Base-by-base conservation (phyloP, 768 basidiomycete genomes). In the Myochromella boudieri region DNA sequence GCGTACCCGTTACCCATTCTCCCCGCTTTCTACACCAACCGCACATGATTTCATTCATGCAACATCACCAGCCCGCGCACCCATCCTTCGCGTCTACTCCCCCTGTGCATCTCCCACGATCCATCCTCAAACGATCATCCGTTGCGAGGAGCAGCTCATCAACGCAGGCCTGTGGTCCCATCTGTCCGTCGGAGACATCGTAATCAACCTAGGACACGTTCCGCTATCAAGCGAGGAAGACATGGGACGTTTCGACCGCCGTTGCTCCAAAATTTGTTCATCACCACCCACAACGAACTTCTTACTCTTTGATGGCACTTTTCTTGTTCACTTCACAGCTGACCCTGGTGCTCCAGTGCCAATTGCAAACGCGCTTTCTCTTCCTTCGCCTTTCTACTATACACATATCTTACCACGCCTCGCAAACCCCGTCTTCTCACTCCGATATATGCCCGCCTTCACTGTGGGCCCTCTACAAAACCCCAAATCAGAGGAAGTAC, bases 131-230 rank as follows among this genome's bases (percentile, higher is more conserved):
- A 73, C 73, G 37, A 66, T 88, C 34, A 59, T 72, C 8, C 68
- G 69, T 9, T 91, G 87, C 60, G 84, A 88, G 57, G 74, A 80
- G 25, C 86, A 90, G 59, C 73, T 92, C 4, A 66, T 78, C n/a
- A 70, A 75, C 1, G 74, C 78, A 1, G 85, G 80, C 0, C 73
- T 92, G 4, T 91, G 88, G 87, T 66, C 73, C 5, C 78, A 88
- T 57, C 72, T 92, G n/a, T 87, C 84, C 1, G 75, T 75, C 0
- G 90, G 90, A 0, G 90, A 92, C 55, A 65, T 91, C 28, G 74
- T 92, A 17, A 89, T 84, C 59, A 92, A 92, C 63, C 73, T 92
- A 37, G 90, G 90, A 5, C 90, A 82, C 56, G 71, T 92, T 12
- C 86, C 85, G 1, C 67, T 75, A 0, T 58, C 62, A 15, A 55